Evolutionary conservation across 257 asterid genomes (phyloP).

Genomic region (Jaltomata sinuosa): DNA sequence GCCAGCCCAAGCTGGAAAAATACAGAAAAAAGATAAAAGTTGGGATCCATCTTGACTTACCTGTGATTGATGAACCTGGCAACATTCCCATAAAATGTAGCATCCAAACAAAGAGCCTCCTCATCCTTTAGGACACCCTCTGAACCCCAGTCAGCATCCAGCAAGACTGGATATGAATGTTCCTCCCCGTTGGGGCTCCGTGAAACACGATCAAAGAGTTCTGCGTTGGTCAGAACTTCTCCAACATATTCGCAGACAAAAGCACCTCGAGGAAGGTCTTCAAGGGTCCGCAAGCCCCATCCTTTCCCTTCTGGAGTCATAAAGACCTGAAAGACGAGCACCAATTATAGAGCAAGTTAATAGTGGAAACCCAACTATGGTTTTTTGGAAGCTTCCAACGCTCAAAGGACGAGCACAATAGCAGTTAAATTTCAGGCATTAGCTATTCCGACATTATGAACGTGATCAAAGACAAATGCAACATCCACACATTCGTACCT

Average conservation of each 20-base stretch:
- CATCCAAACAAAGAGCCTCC: slow-evolving; percentile 94
- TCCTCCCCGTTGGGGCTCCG: slow-evolving; percentile 45
- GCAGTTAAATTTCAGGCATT: not conserved
- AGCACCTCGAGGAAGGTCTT: slow-evolving; percentile 89
- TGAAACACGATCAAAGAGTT: slow-evolving; percentile 68
- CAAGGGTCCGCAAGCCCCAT: slow-evolving; percentile 96
- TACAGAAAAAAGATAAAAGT: not conserved
- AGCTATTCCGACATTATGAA: not conserved
- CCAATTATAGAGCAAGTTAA: not conserved
- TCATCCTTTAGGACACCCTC: slow-evolving; percentile 75
- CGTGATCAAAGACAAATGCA: not conserved
- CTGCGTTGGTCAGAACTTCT: slow-evolving; percentile 73
- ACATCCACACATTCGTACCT: slow-evolving; percentile 33
- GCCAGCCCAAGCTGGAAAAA: not conserved
- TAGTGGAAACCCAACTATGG: not conserved
- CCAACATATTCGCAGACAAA: slow-evolving; percentile 97
- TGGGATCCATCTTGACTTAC: slow-evolving; percentile 23
- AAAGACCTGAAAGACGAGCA: slow-evolving; percentile 47
- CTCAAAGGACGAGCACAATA: not conserved
- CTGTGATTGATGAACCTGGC: slow-evolving; percentile 95
- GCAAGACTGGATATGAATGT: slow-evolving; percentile 84
- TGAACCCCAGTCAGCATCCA: slow-evolving; percentile 93
- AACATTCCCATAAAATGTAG: slow-evolving; percentile 81
- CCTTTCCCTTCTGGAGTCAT: slow-evolving; percentile 82
- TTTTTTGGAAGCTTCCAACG: not conserved